phyloP scores from a whole-genome alignment of 192 early-diverging fungal species.

The Gonapodya sp. region DNA sequence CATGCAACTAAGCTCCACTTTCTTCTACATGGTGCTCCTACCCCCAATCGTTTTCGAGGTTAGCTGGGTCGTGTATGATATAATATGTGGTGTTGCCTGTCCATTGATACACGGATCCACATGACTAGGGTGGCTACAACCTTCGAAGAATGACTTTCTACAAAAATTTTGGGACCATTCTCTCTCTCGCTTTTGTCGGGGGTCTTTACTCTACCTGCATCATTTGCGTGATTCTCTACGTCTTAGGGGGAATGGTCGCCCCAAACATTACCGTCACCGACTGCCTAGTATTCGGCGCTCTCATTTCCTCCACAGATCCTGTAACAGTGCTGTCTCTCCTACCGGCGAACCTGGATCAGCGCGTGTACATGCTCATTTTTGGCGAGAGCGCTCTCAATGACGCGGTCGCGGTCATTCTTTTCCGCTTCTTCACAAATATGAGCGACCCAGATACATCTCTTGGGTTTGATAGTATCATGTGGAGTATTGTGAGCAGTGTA shows the following conservation, averaged over 20 bases:
- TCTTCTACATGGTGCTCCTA: constrained; percentile 52
- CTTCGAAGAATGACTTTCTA: constrained; percentile 43
- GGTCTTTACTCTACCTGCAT: constrained; percentile 48
- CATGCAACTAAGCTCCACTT: constrained; percentile 40
- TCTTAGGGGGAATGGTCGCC: constrained; percentile 34
- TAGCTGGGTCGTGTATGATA: no score
- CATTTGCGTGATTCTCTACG: constrained; percentile 43
- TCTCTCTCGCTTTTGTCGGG: constrained; percentile 41
- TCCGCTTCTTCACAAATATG: constrained; percentile 38
- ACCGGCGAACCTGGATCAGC: constrained; percentile 36
- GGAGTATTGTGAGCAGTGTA: neutral
- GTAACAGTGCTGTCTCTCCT: constrained; percentile 50
- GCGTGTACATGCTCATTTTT: constrained; percentile 51
- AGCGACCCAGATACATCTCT: neutral
- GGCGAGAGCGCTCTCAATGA: constrained; percentile 55
- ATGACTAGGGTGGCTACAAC: constrained; percentile 41
- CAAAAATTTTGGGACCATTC: constrained; percentile 38
- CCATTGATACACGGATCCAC: neutral
- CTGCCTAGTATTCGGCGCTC: constrained; percentile 45
- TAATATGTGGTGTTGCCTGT: neutral
- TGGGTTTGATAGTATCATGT: neutral
- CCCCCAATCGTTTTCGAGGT: constrained; percentile 44
- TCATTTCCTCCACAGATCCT: constrained; percentile 52
- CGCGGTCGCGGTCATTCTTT: constrained; percentile 52
- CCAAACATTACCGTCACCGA: constrained; percentile 40